Conservation (phyloP, 345 rosid species). For the Corymbia maculata region DNA sequence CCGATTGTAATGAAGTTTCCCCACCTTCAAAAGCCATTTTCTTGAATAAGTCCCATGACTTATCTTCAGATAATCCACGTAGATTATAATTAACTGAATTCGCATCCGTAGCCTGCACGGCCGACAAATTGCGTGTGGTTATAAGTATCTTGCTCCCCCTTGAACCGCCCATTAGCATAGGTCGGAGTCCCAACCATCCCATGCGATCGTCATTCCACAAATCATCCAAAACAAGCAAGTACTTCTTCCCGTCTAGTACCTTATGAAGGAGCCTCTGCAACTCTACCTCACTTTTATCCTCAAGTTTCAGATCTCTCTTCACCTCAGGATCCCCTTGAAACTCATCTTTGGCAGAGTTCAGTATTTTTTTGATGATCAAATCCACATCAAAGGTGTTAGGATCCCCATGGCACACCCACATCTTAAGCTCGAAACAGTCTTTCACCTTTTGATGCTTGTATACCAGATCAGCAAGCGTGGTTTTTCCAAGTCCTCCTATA, state of each 20-base stretch:
- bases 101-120: neutral
- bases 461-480: conserved; percentile 22
- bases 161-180: conserved; percentile 12
- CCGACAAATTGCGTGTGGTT: neutral
- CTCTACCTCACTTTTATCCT: neutral
- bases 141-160: conserved; percentile 20
- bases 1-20: neutral
- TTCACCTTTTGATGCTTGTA: conserved; percentile 6
- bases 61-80: neutral
- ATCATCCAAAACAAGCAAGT: neutral
- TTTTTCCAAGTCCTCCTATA: conserved; percentile 23
- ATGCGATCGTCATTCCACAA: conserved; percentile 4
- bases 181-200: conserved; percentile 17
- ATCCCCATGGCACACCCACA: conserved; percentile 17
- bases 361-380: neutral
- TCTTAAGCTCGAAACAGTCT: neutral
- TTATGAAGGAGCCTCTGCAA: neutral
- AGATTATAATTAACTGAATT: neutral
- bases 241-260: neutral
- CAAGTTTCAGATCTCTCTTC: neutral
- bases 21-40: conserved; percentile 1
- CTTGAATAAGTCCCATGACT: conserved; percentile 6
- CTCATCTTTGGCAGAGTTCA: neutral
- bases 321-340: neutral
- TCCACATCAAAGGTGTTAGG: neutral